Conservation (phyloP, 495 filamentous ascomycete species). For the Amphirosellinia nigrospora region DNA sequence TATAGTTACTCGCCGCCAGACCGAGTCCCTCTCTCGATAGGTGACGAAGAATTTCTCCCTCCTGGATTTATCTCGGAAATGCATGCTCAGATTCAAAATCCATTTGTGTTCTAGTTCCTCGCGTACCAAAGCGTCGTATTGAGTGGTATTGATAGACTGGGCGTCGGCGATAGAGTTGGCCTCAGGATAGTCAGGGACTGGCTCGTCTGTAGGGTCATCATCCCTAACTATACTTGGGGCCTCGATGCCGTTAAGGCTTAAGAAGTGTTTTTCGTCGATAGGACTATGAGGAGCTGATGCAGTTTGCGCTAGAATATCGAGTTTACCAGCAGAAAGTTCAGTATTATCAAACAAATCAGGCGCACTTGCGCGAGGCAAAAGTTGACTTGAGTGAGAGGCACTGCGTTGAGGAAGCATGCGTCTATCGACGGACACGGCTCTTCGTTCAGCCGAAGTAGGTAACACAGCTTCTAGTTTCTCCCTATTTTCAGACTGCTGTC, state of each 20-base stretch:
- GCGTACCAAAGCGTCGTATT: slow-evolving; percentile 66
- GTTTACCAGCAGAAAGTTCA: slow-evolving; percentile 22
- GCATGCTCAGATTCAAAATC: slow-evolving; percentile 99
- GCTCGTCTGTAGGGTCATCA: slow-evolving; percentile 27
- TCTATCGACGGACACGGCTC: slow-evolving; percentile 77
- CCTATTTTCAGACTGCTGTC: slow-evolving; percentile 79
- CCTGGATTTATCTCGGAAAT: slow-evolving; percentile 92
- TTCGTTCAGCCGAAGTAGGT: slow-evolving; percentile 66
- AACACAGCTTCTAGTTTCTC: slow-evolving; percentile 71
- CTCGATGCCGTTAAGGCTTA: slow-evolving; percentile 33
- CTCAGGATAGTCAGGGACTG: slow-evolving; percentile 30
- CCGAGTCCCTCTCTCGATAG: slow-evolving; percentile 75
- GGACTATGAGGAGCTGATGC: slow-evolving; percentile 39
- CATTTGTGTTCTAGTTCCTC: slow-evolving; percentile 86
- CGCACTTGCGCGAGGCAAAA: slow-evolving; percentile 49
- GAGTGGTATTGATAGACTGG: slow-evolving; percentile 55
- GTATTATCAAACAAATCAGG: slow-evolving; percentile 46
- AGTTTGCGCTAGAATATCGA: slow-evolving; percentile 26
- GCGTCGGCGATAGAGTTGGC: slow-evolving; percentile 41
- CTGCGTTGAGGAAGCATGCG: slow-evolving; percentile 49
- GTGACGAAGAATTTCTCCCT: slow-evolving; percentile 99
- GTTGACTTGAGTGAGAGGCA: slow-evolving; percentile 38
- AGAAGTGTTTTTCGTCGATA: slow-evolving; percentile 40
- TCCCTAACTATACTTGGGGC: slow-evolving; percentile 29
- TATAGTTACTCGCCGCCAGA: slow-evolving; percentile 88